Base-by-base conservation (phyloP, 768 basidiomycete species). In the Piloderma croceum region DNA sequence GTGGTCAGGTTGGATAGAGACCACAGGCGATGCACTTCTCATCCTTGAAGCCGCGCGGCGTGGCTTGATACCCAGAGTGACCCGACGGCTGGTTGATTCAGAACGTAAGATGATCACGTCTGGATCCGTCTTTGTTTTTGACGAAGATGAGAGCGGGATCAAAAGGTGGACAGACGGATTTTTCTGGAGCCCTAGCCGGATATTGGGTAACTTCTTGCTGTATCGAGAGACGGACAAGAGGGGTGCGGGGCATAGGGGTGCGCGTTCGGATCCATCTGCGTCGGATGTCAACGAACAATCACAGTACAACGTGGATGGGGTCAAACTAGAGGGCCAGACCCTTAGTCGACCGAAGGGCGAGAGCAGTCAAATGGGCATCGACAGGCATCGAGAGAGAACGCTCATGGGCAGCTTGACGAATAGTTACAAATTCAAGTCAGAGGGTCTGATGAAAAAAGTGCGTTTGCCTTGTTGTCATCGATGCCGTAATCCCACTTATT, bases 101-200 rank as follows among this genome's bases (percentile, higher is more conserved):
- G 93, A 98, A 61, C 77, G 90, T 42, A 83, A 80, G 55, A 89
- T 94, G 83, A 92, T 98, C 59, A 82, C 82, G 13, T 87, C 83
- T 5, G 93, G 93, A 42, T 87, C 86, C 6, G 90, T 98, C 9
- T 98, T 97, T 53, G 93, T 96, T 49, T 98, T 96, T 56, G 90
- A 98, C 61, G 93, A 96, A 68, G 85, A 90, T 53, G 91, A 94
- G 65, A 90, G 88, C 54, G 91, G 92, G 20, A 98, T 98, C 68
- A 94, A 93, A 68, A 76, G 93, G 32, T 96, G 92, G 89, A 98
- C 93, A 2, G 93, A 98, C 64, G 91, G 92, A n/a, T 83, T 88
- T 58, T 85, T 86, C 58, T 96, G 93, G 93, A 88, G 84, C 50
- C 93, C 93, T 0, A 86, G 83, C 49, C 73, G 93, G 43, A 96